Conservation (phyloP, 2,329 filamentous ascomycete species). For the Blastomyces percursus region DNA sequence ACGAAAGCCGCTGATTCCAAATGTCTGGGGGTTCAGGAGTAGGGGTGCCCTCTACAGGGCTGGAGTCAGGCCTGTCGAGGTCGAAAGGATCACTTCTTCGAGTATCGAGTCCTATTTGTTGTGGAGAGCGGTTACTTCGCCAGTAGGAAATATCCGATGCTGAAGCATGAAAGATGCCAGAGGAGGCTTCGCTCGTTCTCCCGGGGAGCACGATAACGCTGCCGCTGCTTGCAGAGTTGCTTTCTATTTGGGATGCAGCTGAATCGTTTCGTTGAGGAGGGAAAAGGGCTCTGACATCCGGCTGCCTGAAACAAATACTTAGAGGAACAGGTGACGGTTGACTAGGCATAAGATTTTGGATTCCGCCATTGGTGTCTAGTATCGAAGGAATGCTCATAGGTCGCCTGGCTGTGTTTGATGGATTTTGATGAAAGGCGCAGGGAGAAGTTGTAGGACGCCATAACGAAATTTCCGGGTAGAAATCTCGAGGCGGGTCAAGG, state of each 20-base stretch:
- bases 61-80: constrained; percentile 19
- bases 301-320: constrained; percentile 5
- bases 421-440: neutral
- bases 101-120: constrained; percentile 16
- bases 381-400: neutral
- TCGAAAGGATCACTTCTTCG: constrained; percentile 28
- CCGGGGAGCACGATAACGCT: constrained; percentile 22
- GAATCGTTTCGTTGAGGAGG: neutral
- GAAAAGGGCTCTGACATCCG: neutral
- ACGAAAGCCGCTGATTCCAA: neutral
- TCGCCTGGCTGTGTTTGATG: neutral
- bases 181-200: constrained; percentile 15
- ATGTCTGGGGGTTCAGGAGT: neutral
- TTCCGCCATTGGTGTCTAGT: neutral
- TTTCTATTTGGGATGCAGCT: constrained; percentile 4
- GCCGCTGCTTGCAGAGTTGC: constrained; percentile 19
- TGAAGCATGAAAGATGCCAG: constrained; percentile 2
- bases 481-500: neutral
- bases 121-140: constrained; percentile 10
- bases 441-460: neutral
- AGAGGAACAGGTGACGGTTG: constrained; percentile 8
- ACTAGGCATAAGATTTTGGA: constrained; percentile 9
- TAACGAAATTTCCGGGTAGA: neutral
- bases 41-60: neutral
- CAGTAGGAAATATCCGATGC: constrained; percentile 14